A percentile compares a stretch with the other conserved stretches of the same genome.
These are phyloP conservation scores for Flaveria robusta DNA, from an alignment of 129 eudicot genomes.

Conservation along the genomic window DNA sequence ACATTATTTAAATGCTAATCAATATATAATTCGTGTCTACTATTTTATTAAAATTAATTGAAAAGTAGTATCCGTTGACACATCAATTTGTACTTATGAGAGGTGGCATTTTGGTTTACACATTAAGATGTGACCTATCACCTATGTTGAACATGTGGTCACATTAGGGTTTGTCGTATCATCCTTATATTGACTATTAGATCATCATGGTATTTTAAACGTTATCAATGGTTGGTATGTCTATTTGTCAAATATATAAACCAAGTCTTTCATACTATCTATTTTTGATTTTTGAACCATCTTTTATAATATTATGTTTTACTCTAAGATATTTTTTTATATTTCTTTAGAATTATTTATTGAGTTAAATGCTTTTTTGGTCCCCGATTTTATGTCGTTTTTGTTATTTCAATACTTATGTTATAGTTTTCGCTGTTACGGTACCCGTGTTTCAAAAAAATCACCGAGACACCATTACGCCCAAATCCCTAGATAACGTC, in stretches of 20 bases:
- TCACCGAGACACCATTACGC: no score
- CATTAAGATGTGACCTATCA: conserved; percentile 1
- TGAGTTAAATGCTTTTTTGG: no score
- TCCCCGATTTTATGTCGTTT: no score
- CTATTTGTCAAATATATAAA: neutral
- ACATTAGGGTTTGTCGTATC: neutral
- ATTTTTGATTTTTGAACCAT: no score
- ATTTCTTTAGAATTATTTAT: neutral
- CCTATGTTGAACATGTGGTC: neutral
- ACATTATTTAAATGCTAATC: no score
- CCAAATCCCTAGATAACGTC: no score
- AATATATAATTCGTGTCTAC: neutral
- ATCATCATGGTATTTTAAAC: neutral
- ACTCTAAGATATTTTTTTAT: neutral
- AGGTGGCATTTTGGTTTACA: conserved; percentile 7
- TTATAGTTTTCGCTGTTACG: no score
- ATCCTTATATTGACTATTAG: neutral
- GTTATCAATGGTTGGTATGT: neutral
- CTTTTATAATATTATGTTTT: no score
- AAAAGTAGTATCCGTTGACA: neutral
- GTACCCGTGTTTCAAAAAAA: no score
- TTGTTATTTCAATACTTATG: no score
- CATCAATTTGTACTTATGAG: neutral
- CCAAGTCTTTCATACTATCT: no score
- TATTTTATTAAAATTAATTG: neutral